Evolutionary conservation across 1,284 basidiomycete genomes (phyloP).

Genomic region (Microbotryum scabiosae): DNA sequence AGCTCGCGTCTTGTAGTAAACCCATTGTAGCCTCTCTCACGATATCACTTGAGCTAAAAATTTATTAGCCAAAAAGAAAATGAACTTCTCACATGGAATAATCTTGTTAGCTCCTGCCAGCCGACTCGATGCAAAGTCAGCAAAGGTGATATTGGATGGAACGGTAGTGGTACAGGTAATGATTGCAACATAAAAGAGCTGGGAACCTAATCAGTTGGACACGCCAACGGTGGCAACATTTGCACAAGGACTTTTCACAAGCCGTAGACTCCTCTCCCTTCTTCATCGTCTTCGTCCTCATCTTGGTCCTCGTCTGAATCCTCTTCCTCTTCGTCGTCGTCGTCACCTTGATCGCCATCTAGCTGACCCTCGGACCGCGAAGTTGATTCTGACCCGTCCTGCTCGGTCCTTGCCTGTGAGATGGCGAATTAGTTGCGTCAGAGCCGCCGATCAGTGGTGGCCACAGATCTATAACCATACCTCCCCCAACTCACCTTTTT

Average conservation of each 20-base stretch:
- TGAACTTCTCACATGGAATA: no score
- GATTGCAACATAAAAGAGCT: background rate
- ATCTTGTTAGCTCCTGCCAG: background rate
- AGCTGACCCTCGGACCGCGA: background rate
- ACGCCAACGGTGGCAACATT: background rate
- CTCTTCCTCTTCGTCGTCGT: slow-evolving; percentile 7
- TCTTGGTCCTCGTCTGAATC: slow-evolving; percentile 7
- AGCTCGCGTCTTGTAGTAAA: no score
- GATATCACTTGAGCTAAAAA: no score
- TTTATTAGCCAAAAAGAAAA: background rate
- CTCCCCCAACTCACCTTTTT: slow-evolving; percentile 13
- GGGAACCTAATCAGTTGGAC: background rate
- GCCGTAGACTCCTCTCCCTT: background rate
- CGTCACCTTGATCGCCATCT: background rate
- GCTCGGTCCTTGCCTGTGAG: background rate
- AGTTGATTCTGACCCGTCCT: background rate
- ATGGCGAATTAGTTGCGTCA: background rate
- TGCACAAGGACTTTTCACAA: background rate
- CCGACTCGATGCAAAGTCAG: background rate
- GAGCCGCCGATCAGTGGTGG: background rate
- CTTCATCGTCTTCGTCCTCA: background rate
- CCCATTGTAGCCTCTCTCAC: no score
- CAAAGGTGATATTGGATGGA: no score
- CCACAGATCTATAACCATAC: background rate
- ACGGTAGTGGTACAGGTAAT: no score